Conservation (phyloP, 805 yeast species). For the Zygotorulaspora sp. region DNA sequence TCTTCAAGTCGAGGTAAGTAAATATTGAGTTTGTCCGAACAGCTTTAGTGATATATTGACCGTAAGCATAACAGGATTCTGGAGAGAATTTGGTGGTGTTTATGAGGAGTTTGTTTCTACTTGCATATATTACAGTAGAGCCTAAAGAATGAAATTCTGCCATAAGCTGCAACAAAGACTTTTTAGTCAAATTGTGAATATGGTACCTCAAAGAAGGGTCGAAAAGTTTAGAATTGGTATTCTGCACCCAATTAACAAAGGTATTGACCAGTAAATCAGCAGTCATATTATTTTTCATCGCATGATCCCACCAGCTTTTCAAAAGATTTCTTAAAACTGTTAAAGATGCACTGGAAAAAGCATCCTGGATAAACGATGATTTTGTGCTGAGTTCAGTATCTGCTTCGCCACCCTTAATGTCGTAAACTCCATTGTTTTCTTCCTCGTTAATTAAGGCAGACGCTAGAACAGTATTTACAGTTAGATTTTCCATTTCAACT, state of each 20-base stretch:
- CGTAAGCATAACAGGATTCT: slow-evolving; percentile 85
- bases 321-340: slow-evolving; percentile 66
- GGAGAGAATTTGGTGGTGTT: slow-evolving; percentile 73
- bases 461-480: slow-evolving; percentile 81
- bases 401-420: slow-evolving; percentile 35
- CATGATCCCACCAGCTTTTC: slow-evolving; percentile 92
- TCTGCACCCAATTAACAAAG: slow-evolving; percentile 82
- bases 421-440: slow-evolving; percentile 76
- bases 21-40: slow-evolving; percentile 78
- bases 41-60: slow-evolving; percentile 75
- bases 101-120: slow-evolving; percentile 65
- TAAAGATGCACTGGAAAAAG: slow-evolving; percentile 74
- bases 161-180: slow-evolving; percentile 72
- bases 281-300: slow-evolving; percentile 55
- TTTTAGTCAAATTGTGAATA: slow-evolving; percentile 78
- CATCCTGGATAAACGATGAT: slow-evolving; percentile 63
- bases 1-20: slow-evolving; percentile 69
- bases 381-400: slow-evolving; percentile 23
- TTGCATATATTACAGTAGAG: slow-evolving; percentile 74
- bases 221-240: slow-evolving; percentile 65
- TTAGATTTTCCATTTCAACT: slow-evolving; percentile 68
- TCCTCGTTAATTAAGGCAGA: slow-evolving; percentile 81
- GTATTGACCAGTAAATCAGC: slow-evolving; percentile 83
- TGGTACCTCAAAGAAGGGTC: slow-evolving; percentile 80
- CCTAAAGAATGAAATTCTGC: slow-evolving; percentile 75